These are phyloP conservation scores for Arctium minus DNA, from an alignment of 129 eudicot genomes.

Conservation along the genomic window DNA sequence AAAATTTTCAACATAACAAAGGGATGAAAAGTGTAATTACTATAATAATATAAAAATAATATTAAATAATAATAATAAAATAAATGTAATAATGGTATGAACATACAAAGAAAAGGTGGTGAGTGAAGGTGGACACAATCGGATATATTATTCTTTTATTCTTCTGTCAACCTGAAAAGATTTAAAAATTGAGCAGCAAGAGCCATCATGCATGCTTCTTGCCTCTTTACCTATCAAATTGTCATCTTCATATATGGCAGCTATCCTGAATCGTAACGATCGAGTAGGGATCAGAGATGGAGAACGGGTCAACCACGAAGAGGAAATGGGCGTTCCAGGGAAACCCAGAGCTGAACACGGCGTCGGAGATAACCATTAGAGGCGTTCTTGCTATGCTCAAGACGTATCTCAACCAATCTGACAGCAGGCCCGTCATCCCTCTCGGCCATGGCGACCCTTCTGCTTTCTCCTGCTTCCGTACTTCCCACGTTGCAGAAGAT, in stretches of 20 bases:
- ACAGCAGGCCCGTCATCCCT: slow-evolving; percentile 40
- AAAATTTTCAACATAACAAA: neutral
- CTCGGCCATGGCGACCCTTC: slow-evolving; percentile 61
- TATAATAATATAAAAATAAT: too few species aligned
- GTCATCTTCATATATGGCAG: neutral
- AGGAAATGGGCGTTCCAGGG: slow-evolving; percentile 36
- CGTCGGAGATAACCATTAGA: slow-evolving; percentile 35
- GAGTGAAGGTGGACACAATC: neutral
- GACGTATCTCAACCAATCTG: slow-evolving; percentile 34
- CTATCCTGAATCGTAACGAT: neutral
- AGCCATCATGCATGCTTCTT: neutral
- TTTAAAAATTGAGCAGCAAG: neutral
- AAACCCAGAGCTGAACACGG: slow-evolving; percentile 23
- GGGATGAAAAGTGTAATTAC: neutral
- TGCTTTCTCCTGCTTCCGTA: slow-evolving; percentile 55
- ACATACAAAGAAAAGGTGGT: neutral
- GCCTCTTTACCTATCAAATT: neutral
- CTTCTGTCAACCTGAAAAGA: neutral
- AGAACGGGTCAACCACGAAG: slow-evolving; percentile 13
- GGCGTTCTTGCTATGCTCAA: slow-evolving; percentile 34
- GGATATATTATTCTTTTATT: neutral
- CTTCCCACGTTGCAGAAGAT: slow-evolving; percentile 40
- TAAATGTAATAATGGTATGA: too few species aligned
- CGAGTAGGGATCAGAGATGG: slow-evolving; percentile 15
- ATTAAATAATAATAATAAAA: too few species aligned